phyloP scores from a whole-genome alignment of 2,329 filamentous ascomycete genomes.

The Didymella lethalis region DNA sequence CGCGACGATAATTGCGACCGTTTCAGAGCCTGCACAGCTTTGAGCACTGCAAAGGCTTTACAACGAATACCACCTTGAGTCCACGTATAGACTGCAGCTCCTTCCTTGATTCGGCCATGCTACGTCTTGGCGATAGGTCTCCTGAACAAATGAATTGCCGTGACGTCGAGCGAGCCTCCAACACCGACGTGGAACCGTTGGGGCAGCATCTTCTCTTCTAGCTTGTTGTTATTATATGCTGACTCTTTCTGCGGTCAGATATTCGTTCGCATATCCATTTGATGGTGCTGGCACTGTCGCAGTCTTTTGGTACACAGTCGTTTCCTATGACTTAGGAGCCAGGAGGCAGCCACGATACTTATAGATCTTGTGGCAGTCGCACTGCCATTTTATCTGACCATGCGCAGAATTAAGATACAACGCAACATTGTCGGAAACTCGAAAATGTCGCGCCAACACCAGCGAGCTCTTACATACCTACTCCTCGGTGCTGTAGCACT shows the following conservation, averaged over 20 bases:
- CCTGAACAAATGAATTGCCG: constrained; percentile 13
- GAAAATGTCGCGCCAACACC: constrained; percentile 44
- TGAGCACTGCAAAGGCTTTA: neutral
- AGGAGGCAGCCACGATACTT: neutral
- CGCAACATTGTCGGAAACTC: constrained; percentile 30
- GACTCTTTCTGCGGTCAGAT: neutral
- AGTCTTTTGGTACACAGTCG: constrained; percentile 2
- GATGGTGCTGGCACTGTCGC: constrained; percentile 16
- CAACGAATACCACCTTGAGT: neutral
- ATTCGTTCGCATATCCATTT: neutral
- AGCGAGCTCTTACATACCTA: constrained; percentile 38
- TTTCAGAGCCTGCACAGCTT: neutral
- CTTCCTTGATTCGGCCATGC: constrained; percentile 15
- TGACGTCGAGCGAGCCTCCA: constrained; percentile 1
- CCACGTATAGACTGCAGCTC: constrained; percentile 6
- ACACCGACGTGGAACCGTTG: constrained; percentile 8
- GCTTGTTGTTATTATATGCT: constrained; percentile 7
- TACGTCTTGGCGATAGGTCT: constrained; percentile 14
- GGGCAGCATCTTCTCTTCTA: constrained; percentile 14
- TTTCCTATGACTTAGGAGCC: neutral
- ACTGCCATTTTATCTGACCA: constrained; percentile 22
- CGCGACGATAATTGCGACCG: neutral
- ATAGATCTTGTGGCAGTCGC: neutral
- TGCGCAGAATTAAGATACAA: constrained; percentile 43
- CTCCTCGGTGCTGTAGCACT: constrained; percentile 36